A percentile compares a stretch with the other conserved stretches of the same genome.
Evolutionary conservation across 2,329 filamentous ascomycete species (phyloP).

Genomic region (Lecanicillium sp.): DNA sequence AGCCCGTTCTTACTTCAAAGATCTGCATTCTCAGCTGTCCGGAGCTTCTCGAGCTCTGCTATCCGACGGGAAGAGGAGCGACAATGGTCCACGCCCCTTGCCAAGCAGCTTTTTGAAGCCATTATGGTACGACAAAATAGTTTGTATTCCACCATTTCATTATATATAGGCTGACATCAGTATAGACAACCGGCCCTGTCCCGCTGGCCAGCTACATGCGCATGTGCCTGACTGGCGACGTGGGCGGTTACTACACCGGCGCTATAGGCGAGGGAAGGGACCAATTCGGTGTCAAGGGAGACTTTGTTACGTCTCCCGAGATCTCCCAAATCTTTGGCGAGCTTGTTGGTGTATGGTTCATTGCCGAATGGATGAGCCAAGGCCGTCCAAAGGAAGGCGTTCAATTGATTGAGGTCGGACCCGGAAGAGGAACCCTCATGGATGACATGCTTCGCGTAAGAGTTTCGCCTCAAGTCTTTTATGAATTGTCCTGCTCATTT

Average conservation of each 20-base stretch:
- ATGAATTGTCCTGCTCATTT: neutral
- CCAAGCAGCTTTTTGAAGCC: slow-evolving; percentile 77
- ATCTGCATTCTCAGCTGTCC: slow-evolving; percentile 1
- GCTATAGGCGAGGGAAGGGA: slow-evolving; percentile 61
- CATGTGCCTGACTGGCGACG: slow-evolving; percentile 87
- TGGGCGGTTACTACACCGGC: slow-evolving; percentile 90
- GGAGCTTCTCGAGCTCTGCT: slow-evolving; percentile 16
- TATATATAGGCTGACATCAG: neutral
- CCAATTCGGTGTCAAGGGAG: slow-evolving; percentile 86
- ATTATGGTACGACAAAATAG: slow-evolving; percentile 57
- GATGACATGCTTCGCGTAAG: slow-evolving; percentile 85
- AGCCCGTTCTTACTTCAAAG: neutral
- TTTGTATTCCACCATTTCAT: neutral
- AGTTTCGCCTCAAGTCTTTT: neutral
- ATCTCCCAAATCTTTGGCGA: slow-evolving; percentile 98
- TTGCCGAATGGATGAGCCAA: slow-evolving; percentile 94
- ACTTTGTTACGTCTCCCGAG: slow-evolving; percentile 95
- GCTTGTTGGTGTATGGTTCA: slow-evolving; percentile 86
- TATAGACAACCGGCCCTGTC: slow-evolving; percentile 70
- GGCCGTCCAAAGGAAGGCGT: slow-evolving; percentile 66
- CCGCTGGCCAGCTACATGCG: slow-evolving; percentile 95
- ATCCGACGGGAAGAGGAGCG: slow-evolving; percentile 32
- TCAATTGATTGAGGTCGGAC: slow-evolving; percentile 88
- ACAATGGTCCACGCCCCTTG: slow-evolving; percentile 87
- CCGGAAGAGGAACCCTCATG: slow-evolving; percentile 92